Percentiles rank a stretch among this genome's conserved stretches.
These are phyloP conservation scores for Bryum argenteum DNA, from an alignment of 225 moss, liverwort and hornwort species.

Conservation along the genomic window DNA sequence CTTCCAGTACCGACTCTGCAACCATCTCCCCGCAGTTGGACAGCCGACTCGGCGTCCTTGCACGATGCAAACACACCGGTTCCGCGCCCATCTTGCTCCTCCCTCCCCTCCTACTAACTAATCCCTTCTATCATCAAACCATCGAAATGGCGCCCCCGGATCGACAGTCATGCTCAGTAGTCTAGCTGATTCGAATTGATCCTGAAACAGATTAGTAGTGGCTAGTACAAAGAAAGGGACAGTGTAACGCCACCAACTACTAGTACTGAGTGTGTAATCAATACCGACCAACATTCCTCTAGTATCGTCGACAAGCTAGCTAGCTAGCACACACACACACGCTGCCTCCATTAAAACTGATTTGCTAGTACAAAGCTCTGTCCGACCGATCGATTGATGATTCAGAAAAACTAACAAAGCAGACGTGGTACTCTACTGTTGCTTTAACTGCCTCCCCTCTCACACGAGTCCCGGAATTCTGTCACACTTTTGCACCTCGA, in stretches of 20 bases:
- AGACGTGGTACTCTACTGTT: too few relatives aligned
- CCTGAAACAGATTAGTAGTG: too few relatives aligned
- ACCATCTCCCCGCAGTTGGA: conserved; percentile 63
- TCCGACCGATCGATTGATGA: neutral
- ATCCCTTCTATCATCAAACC: neutral
- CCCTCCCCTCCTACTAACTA: neutral
- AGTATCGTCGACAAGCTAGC: neutral
- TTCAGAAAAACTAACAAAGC: too few relatives aligned
- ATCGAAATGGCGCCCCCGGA: too few relatives aligned
- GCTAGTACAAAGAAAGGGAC: neutral
- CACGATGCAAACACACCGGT: neutral
- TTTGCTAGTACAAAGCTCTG: neutral
- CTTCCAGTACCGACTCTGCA: conserved; percentile 51
- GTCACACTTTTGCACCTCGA: too few relatives aligned
- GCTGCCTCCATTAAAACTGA: neutral
- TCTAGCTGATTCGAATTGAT: neutral
- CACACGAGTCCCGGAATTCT: too few relatives aligned
- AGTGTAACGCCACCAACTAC: neutral
- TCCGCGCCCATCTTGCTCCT: conserved; percentile 43
- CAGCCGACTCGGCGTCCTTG: conserved; percentile 44
- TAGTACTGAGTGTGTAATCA: neutral
- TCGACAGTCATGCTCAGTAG: too few relatives aligned
- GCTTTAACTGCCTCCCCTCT: too few relatives aligned
- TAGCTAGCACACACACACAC: neutral
- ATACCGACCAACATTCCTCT: neutral